Evolutionary conservation across 2,329 filamentous ascomycete species (phyloP).

Genomic region (Macrophomina tecta): DNA sequence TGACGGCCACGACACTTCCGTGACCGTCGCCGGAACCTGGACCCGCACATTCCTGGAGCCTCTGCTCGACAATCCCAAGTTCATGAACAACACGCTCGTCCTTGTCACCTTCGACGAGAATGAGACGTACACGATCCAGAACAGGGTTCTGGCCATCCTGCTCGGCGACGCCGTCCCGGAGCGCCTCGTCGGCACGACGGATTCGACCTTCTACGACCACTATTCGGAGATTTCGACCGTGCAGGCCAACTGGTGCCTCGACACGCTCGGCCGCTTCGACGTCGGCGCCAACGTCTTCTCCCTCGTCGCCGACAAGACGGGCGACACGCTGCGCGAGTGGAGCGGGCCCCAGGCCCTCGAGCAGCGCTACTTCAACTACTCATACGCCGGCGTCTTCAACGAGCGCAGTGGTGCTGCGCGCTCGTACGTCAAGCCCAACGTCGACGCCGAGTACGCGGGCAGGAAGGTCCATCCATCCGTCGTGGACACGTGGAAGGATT

Average conservation of each 20-base stretch:
- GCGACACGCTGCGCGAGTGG: constrained; percentile 36
- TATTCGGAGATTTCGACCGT: constrained; percentile 54
- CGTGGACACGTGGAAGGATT: constrained; percentile 36
- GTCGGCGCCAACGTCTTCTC: constrained; percentile 55
- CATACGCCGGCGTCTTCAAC: constrained; percentile 42
- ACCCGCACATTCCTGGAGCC: constrained; percentile 71
- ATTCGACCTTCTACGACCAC: constrained; percentile 64
- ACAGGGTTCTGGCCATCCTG: constrained; percentile 73
- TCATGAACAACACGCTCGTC: constrained; percentile 77
- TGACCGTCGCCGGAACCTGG: constrained; percentile 73
- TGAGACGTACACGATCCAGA: constrained; percentile 69
- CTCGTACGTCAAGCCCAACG: constrained; percentile 40
- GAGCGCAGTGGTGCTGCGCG: constrained; percentile 35
- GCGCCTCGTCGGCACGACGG: constrained; percentile 69
- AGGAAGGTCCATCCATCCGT: constrained; percentile 38
- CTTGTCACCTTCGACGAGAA: constrained; percentile 82
- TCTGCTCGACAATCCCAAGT: constrained; percentile 70
- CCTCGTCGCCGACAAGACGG: constrained; percentile 44
- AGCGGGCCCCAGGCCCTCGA: constrained; percentile 36
- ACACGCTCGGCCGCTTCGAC: constrained; percentile 55
- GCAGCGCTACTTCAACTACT: constrained; percentile 42
- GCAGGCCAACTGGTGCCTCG: constrained; percentile 53
- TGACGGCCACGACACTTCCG: constrained; percentile 76
- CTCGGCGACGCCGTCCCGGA: constrained; percentile 75
- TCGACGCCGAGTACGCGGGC: constrained; percentile 36